phyloP scores from a whole-genome alignment of 2,329 filamentous ascomycete genomes.

The Zasmidium citrigriseum region DNA sequence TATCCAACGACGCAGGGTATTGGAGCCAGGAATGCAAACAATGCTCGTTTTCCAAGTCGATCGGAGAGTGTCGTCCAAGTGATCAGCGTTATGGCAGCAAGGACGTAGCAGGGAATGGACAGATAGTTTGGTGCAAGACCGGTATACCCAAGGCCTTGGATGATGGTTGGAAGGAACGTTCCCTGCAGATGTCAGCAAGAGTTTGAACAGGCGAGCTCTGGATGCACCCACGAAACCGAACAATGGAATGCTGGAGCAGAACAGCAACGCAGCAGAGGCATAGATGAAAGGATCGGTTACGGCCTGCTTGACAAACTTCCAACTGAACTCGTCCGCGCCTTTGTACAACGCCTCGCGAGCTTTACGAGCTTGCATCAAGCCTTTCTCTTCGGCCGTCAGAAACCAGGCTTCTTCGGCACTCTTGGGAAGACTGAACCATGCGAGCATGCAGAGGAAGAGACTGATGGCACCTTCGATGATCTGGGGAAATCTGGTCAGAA shows the following conservation, averaged over 20 bases:
- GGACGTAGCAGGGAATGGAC: conserved; percentile 9
- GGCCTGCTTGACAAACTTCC: conserved; percentile 34
- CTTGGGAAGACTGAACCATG: conserved; percentile 27
- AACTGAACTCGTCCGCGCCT: conserved; percentile 34
- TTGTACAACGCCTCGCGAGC: conserved; percentile 31
- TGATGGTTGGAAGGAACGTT: conserved; percentile 10
- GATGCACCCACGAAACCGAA: conserved; percentile 4
- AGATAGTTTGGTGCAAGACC: conserved; percentile 11
- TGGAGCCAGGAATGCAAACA: conserved; percentile 10
- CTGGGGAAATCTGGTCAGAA: conserved; percentile 6
- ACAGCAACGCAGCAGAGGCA: conserved; percentile 33
- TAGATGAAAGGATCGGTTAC: conserved; percentile 36
- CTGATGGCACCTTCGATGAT: conserved; percentile 18
- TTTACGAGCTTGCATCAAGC: conserved; percentile 30
- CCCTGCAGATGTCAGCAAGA: not conserved
- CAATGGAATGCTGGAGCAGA: conserved; percentile 25
- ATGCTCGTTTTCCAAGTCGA: conserved; percentile 1
- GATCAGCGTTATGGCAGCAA: conserved; percentile 1
- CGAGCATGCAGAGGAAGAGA: conserved; percentile 8
- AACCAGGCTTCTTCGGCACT: conserved; percentile 32
- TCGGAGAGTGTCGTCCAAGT: conserved; percentile 7
- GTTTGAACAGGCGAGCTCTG: not conserved
- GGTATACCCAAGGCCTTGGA: conserved; percentile 12
- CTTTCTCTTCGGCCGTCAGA: conserved; percentile 24
- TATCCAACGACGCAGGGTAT: conserved; percentile 7